Percentiles rank a stretch among this genome's conserved stretches.
These are phyloP conservation scores for Penicillium crystallinum DNA, from an alignment of 495 filamentous ascomycete species.

Conservation along the genomic window DNA sequence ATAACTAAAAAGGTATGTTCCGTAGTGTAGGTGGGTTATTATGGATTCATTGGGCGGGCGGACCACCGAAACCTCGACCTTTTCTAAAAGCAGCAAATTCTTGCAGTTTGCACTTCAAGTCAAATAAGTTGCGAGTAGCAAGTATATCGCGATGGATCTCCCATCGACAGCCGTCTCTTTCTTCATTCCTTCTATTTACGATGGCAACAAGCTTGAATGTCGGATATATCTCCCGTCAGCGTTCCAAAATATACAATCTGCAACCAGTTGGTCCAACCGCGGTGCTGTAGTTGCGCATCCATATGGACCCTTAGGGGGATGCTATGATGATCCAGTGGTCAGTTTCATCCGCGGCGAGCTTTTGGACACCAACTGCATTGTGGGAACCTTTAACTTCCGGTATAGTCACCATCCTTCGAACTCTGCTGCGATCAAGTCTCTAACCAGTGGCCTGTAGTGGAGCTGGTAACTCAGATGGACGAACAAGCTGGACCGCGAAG, in stretches of 20 bases:
- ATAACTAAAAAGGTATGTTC: neutral
- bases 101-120: neutral
- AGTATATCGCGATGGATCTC: constrained; percentile 21
- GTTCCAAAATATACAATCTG: constrained; percentile 24
- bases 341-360: constrained; percentile 56
- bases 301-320: constrained; percentile 82
- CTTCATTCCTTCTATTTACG: constrained; percentile 78
- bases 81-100: neutral
- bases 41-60: neutral
- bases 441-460: constrained; percentile 50
- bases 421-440: neutral
- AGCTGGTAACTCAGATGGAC: constrained; percentile 65
- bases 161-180: constrained; percentile 63
- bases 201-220: constrained; percentile 67
- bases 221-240: constrained; percentile 67
- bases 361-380: constrained; percentile 62
- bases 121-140: neutral
- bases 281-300: constrained; percentile 86
- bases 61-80: constrained; percentile 1
- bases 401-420: constrained; percentile 27
- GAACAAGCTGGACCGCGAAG: constrained; percentile 79
- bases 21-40: neutral
- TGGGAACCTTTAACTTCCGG: constrained; percentile 93
- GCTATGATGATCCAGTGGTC: constrained; percentile 77
- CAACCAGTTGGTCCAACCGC: constrained; percentile 39